These are phyloP conservation scores for Pestalotiopsis sp. DNA, from an alignment of 2,329 filamentous ascomycete genomes.

Conservation along the genomic window DNA sequence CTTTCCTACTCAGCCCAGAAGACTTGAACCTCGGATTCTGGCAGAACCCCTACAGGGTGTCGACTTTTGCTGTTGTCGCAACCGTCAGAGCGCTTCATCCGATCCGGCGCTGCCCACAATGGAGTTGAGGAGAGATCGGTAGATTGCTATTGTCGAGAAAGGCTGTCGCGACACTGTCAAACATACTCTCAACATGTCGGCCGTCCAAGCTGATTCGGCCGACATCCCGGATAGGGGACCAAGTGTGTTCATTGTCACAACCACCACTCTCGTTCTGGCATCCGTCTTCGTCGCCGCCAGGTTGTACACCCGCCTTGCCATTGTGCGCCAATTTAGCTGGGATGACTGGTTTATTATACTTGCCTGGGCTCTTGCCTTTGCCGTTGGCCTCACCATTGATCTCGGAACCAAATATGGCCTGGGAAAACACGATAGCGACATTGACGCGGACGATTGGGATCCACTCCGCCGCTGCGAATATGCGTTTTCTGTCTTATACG, in stretches of 20 bases:
- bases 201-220: conserved; percentile 19
- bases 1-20: background rate
- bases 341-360: conserved; percentile 83
- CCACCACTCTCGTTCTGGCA: conserved; percentile 67
- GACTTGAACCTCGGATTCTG: background rate
- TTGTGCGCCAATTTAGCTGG: conserved; percentile 71
- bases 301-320: conserved; percentile 70
- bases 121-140: conserved; percentile 5
- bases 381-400: conserved; percentile 67
- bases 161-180: conserved; percentile 3
- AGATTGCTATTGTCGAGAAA: background rate
- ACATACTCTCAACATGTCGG: conserved; percentile 2
- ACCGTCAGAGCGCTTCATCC: background rate
- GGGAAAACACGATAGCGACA: conserved; percentile 67
- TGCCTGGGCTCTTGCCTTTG: conserved; percentile 75
- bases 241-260: conserved; percentile 71
- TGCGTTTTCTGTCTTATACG: conserved; percentile 65
- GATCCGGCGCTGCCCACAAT: background rate
- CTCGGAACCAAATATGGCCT: conserved; percentile 66
- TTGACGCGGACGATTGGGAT: conserved; percentile 49
- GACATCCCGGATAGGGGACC: conserved; percentile 54
- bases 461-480: conserved; percentile 63
- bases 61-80: background rate
- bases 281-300: conserved; percentile 76
- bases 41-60: background rate